These are phyloP conservation scores for Kondoa malvinella DNA, from an alignment of 768 basidiomycete species.

Conservation along the genomic window DNA sequence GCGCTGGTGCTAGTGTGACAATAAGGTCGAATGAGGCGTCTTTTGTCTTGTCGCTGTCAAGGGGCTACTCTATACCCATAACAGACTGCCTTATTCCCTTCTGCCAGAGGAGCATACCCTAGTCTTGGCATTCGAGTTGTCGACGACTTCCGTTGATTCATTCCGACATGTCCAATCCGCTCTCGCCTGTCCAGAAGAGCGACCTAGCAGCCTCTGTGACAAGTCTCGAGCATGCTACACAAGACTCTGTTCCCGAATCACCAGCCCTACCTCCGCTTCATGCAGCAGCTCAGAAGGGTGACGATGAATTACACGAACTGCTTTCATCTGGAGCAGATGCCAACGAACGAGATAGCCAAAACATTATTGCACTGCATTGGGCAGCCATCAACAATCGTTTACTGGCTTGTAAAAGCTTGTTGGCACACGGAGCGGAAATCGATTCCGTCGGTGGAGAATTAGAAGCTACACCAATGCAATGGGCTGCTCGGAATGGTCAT, in stretches of 20 bases:
- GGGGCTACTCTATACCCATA: no score
- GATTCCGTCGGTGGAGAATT: slow-evolving; percentile 90
- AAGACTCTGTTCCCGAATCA: slow-evolving; percentile 1
- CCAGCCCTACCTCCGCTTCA: slow-evolving; percentile 14
- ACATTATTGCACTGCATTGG: slow-evolving; percentile 76
- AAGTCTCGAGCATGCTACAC: neutral
- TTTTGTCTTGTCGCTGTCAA: no score
- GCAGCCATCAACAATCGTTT: slow-evolving; percentile 92
- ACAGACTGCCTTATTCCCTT: no score
- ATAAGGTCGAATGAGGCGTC: no score
- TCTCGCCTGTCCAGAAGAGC: neutral
- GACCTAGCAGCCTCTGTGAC: neutral
- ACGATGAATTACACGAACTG: slow-evolving; percentile 47
- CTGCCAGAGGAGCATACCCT: no score
- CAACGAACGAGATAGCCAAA: slow-evolving; percentile 43
- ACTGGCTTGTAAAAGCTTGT: slow-evolving; percentile 64
- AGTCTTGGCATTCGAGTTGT: no score
- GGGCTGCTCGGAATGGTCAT: slow-evolving; percentile 95
- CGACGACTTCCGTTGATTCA: no score
- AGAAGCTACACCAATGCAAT: slow-evolving; percentile 84
- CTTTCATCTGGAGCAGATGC: slow-evolving; percentile 57
- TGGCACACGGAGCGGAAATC: slow-evolving; percentile 85
- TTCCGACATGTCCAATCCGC: neutral
- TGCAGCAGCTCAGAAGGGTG: slow-evolving; percentile 65
- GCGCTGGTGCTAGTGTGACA: no score